Percentiles rank a stretch among this genome's conserved stretches.
Conservation (phyloP, 805 yeast genomes). For the Pichia thaimueangensis region DNA sequence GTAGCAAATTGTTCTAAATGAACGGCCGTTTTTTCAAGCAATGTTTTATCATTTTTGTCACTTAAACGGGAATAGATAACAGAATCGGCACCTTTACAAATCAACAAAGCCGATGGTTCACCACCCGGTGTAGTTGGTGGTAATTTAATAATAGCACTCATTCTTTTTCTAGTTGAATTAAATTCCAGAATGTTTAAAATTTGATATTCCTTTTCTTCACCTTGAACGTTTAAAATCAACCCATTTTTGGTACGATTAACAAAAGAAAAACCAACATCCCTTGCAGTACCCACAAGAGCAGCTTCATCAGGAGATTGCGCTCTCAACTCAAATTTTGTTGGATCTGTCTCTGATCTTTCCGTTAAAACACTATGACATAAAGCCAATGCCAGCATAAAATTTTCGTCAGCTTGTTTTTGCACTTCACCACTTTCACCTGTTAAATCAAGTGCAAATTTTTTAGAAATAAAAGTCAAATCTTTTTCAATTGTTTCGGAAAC, state of each 20-base stretch:
- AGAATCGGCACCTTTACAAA: conserved; percentile 85
- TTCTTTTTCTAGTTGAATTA: conserved; percentile 80
- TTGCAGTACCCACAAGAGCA: conserved; percentile 75
- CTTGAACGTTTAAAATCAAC: conserved; percentile 60
- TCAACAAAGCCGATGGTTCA: conserved; percentile 54
- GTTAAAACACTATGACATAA: conserved; percentile 74
- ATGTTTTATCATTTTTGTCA: conserved; percentile 36
- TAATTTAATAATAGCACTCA: conserved; percentile 74
- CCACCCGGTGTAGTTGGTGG: conserved; percentile 42
- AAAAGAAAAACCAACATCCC: conserved; percentile 69
- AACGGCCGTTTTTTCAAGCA: conserved; percentile 56
- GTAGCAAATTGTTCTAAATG: conserved; percentile 76
- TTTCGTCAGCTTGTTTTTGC: conserved; percentile 58
- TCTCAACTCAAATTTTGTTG: conserved; percentile 49
- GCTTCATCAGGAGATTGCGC: conserved; percentile 89
- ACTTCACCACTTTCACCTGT: conserved; percentile 41
- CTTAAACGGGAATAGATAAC: conserved; percentile 62
- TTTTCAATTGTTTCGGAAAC: conserved; percentile 36
- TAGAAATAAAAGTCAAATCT: conserved; percentile 65
- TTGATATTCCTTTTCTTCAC: conserved; percentile 63
- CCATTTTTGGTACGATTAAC: conserved; percentile 63
- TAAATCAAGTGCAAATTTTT: conserved; percentile 58
- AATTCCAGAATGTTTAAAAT: conserved; percentile 67
- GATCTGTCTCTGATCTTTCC: conserved; percentile 57
- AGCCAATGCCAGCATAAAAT: conserved; percentile 71